Evolutionary conservation across 768 basidiomycete species (phyloP).

Genomic region (Rhizopogon rudus): DNA sequence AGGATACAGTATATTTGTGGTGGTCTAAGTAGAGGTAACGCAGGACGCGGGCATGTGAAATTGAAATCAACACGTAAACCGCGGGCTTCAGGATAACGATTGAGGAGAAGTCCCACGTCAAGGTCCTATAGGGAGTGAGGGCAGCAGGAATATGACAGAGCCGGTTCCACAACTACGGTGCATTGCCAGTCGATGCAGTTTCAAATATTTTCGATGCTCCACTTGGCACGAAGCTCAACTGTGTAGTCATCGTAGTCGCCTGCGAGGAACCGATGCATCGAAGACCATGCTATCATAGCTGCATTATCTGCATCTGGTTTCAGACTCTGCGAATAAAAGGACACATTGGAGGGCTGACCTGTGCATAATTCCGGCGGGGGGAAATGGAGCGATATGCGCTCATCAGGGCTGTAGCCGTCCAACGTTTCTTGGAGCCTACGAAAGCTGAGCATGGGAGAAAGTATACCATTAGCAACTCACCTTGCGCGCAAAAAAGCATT

Average conservation of each 20-base stretch:
- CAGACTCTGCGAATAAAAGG: not conserved
- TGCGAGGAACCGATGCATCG: constrained; percentile 72
- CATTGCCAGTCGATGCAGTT: too few species aligned
- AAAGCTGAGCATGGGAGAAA: not conserved
- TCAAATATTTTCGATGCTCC: constrained; percentile 57
- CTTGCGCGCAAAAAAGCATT: constrained; percentile 65
- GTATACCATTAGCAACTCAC: constrained; percentile 31
- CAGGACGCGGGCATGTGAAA: too few species aligned
- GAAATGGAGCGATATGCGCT: constrained; percentile 49
- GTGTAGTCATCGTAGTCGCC: constrained; percentile 58
- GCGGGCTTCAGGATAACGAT: too few species aligned
- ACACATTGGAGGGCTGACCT: constrained; percentile 30
- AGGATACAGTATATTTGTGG: too few species aligned
- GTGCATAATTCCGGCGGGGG: constrained; percentile 83
- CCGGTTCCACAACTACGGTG: too few species aligned
- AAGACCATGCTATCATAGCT: constrained; percentile 94
- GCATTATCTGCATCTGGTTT: constrained; percentile 69
- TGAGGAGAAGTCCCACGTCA: too few species aligned
- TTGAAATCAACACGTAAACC: too few species aligned
- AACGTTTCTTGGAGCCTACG: constrained; percentile 30
- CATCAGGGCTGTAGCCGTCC: constrained; percentile 18
- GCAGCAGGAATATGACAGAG: too few species aligned
- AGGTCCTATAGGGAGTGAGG: too few species aligned
- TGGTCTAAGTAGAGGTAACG: too few species aligned
- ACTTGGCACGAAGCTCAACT: constrained; percentile 60